These are phyloP conservation scores for Salvia hispanica DNA, from an alignment of 257 asterid genomes.

Conservation along the genomic window DNA sequence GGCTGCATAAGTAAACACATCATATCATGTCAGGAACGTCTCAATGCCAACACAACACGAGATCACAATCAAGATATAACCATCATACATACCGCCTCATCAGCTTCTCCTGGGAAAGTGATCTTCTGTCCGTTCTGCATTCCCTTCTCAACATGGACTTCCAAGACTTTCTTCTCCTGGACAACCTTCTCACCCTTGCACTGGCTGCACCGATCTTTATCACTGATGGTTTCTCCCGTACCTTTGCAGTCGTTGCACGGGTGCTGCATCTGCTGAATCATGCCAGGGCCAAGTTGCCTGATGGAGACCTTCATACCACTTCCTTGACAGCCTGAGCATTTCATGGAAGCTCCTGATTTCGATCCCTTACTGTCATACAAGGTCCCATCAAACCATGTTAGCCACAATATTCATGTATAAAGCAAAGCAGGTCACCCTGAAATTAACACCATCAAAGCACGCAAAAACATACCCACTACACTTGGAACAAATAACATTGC, in stretches of 20 bases:
- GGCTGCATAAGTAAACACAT: slow-evolving; percentile 39
- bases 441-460: neutral
- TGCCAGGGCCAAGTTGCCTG: slow-evolving; percentile 59
- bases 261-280: slow-evolving; percentile 66
- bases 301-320: slow-evolving; percentile 56
- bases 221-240: slow-evolving; percentile 56
- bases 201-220: slow-evolving; percentile 49
- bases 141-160: slow-evolving; percentile 60
- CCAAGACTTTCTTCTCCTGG: slow-evolving; percentile 58
- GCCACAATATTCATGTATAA: neutral
- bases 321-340: slow-evolving; percentile 55
- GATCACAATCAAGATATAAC: neutral
- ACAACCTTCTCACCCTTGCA: slow-evolving; percentile 66
- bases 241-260: slow-evolving; percentile 57
- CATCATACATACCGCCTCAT: slow-evolving; percentile 54
- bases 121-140: slow-evolving; percentile 59
- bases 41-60: neutral
- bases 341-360: slow-evolving; percentile 54
- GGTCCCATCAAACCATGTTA: neutral
- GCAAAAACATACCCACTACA: slow-evolving; percentile 46
- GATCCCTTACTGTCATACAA: slow-evolving; percentile 47
- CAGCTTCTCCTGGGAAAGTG: slow-evolving; percentile 61
- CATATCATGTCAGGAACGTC: neutral
- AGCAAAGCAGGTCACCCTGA: neutral
- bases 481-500: slow-evolving; percentile 50